Evolutionary conservation across 2,329 filamentous ascomycete genomes (phyloP), one percentile per base, ranked within the genome.

Genomic region (Fusarium ambrosium): DNA sequence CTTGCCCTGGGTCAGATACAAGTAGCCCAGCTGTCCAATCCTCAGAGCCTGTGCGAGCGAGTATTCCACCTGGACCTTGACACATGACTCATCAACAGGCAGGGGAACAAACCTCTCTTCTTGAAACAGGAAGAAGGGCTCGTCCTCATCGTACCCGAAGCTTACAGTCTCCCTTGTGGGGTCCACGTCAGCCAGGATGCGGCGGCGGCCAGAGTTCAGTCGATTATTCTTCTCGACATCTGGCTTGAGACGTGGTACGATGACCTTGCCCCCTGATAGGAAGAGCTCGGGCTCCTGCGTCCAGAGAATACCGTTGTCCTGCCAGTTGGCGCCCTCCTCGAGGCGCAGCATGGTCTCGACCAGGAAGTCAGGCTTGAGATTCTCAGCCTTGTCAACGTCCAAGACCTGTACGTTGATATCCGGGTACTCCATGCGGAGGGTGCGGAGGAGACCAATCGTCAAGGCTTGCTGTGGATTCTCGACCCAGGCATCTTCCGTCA

Each of bases 271-370:
- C 16, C 29, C 4, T 5, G 29, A 20, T 5, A 61, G 32, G 32
- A 37, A 68, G 18, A 68, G 22, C 34, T 68, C 66, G 4, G 62
- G 66, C n/a, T 68, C 66, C 5, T 24, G n/a, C 20, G 62, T 66
- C 66, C 66, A 68, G n/a, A 68, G 37, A 8, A 68, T 1, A 18
- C 55, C 14, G 14, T 22, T 32, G 16, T 27, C 43, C 20, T 6
- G 32, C 45, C 4, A 45, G 2, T 0, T 6, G 1, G 64, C 61
- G 32, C 64, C 14, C 0, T 58, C 2, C 51, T 68, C 37, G 0
- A 48, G 51, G 4, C 37, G 27, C 3, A 68, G 1, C 0, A 68
- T n/a, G 7, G 34, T 22, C 0, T 68, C 45, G 1, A n/a, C 7
- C 8, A 68, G 37, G 14, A 48, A 45, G 4, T 29, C 24, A 0